Percentiles rank a stretch among this genome's conserved stretches.
phyloP scores from a whole-genome alignment of 371 early-diverging fungal species.

The Blakeslea trispora region DNA sequence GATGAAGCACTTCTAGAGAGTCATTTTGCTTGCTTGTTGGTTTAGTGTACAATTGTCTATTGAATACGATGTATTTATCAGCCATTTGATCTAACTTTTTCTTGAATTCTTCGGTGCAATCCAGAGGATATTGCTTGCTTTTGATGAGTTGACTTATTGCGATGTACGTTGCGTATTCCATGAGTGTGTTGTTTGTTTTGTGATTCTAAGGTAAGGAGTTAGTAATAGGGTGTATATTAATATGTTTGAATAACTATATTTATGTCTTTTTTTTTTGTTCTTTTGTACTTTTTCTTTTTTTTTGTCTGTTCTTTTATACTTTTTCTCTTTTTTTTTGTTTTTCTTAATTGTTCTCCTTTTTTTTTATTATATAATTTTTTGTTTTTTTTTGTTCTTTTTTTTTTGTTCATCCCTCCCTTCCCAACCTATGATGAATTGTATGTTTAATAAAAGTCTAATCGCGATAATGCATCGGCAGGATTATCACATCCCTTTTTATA shows the following conservation, averaged over 20 bases:
- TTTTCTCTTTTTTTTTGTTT: background rate
- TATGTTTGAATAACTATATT: too few species aligned
- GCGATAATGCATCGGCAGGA: conserved; percentile 34
- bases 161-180: conserved; percentile 20
- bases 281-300: too few species aligned
- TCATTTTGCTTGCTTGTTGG: background rate
- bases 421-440: background rate
- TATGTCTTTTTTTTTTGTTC: too few species aligned
- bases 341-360: background rate
- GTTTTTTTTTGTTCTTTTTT: background rate
- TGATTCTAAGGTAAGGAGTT: too few species aligned
- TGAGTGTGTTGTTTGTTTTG: conserved; percentile 6
- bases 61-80: conserved; percentile 1
- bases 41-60: background rate
- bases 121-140: conserved; percentile 9
- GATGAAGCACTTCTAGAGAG: conserved; percentile 18
- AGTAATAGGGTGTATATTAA: too few species aligned
- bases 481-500: conserved; percentile 27
- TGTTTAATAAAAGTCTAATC: background rate
- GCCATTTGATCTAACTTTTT: conserved; percentile 4
- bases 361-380: too few species aligned
- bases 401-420: conserved; percentile 3
- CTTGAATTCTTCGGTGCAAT: conserved; percentile 3
- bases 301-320: too few species aligned
- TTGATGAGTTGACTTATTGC: background rate